Evolutionary conservation across 2,329 filamentous ascomycete species (phyloP).

Genomic region (Fonsecaea multimorphosa): DNA sequence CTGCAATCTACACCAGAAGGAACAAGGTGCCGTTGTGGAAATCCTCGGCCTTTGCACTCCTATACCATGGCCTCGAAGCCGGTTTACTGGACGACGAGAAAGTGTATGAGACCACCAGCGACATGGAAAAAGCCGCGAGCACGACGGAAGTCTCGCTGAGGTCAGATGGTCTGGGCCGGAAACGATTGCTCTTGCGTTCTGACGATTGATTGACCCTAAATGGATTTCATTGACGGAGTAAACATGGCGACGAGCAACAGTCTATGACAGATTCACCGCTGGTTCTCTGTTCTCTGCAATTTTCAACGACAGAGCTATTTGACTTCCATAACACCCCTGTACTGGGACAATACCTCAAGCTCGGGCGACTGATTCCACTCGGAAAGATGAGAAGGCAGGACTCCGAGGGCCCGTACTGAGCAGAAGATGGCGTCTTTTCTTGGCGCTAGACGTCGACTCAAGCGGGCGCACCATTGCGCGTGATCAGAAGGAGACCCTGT

Average conservation of each 20-base stretch:
- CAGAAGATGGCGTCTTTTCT: too few relatives aligned
- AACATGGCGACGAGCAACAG: background rate
- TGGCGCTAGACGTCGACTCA: too few relatives aligned
- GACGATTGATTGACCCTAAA: background rate
- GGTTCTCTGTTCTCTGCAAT: background rate
- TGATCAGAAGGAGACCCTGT: too few relatives aligned
- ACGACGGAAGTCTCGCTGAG: background rate
- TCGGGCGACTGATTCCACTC: background rate
- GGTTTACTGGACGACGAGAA: background rate
- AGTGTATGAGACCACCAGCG: constrained; percentile 1
- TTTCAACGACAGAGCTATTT: background rate
- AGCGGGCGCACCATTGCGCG: too few relatives aligned
- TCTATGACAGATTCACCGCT: background rate
- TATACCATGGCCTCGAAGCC: constrained; percentile 7
- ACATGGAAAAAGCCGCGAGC: constrained; percentile 8
- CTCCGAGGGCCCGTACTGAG: too few relatives aligned
- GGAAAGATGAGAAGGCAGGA: background rate
- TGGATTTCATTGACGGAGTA: too few relatives aligned
- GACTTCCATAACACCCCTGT: background rate
- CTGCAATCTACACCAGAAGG: background rate
- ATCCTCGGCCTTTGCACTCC: constrained; percentile 3
- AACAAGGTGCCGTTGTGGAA: constrained; percentile 3
- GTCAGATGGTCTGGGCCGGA: background rate
- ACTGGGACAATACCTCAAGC: background rate
- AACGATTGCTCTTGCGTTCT: background rate